These are phyloP conservation scores for Teratosphaeria gauchensis DNA, from an alignment of 2,329 filamentous ascomycete species.

Conservation along the genomic window DNA sequence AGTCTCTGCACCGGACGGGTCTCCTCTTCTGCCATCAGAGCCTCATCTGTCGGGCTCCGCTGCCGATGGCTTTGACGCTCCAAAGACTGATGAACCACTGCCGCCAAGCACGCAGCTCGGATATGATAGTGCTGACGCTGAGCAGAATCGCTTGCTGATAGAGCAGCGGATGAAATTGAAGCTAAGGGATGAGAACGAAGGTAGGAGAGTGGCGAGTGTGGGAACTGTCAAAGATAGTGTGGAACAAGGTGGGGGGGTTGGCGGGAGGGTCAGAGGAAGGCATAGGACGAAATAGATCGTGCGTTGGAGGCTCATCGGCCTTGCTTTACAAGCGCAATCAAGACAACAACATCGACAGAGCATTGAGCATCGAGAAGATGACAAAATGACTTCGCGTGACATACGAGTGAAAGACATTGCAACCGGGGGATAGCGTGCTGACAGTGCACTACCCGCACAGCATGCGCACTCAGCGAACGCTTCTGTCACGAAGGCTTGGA, in stretches of 20 bases:
- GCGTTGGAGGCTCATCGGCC: background rate
- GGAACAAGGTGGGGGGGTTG: constrained; percentile 6
- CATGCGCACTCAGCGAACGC: background rate
- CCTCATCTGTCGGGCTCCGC: constrained; percentile 6
- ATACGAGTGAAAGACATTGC: too few relatives aligned
- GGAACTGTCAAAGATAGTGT: constrained; percentile 23
- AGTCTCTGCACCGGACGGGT: constrained; percentile 8
- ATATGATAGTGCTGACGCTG: constrained; percentile 25
- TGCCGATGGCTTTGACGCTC: constrained; percentile 12
- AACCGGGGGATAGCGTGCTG: background rate
- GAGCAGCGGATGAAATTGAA: constrained; percentile 23
- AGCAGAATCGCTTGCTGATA: constrained; percentile 21
- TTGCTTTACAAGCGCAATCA: background rate
- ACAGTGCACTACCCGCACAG: background rate
- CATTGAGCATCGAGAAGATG: background rate
- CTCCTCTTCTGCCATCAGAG: constrained; percentile 1
- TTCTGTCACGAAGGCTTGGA: background rate
- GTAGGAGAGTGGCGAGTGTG: constrained; percentile 18
- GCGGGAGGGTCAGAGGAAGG: constrained; percentile 9
- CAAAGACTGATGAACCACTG: constrained; percentile 4
- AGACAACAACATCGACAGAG: background rate
- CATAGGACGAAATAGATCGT: constrained; percentile 1
- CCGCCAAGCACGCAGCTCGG: constrained; percentile 25
- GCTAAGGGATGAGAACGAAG: constrained; percentile 15
- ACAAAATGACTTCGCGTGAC: background rate